Base-by-base conservation (phyloP, 768 basidiomycete species). In the Lactarius pseudohatsudake region DNA sequence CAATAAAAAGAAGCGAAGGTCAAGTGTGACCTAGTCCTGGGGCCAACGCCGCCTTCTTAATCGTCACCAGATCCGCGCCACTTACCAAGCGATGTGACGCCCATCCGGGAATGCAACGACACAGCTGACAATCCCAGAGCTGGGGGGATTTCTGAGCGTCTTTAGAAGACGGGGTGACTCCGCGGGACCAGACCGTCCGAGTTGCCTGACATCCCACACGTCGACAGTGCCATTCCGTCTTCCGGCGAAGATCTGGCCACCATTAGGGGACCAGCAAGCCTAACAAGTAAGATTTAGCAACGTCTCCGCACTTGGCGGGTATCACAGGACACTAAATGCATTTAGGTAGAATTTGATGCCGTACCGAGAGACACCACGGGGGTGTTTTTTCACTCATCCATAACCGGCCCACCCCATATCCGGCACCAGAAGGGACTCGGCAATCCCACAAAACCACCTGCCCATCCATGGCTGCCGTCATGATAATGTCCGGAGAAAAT, bases 191-290 rank as follows among this genome's bases (percentile, higher is more conserved):
- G 86, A 80, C 32, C 81, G 79, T 9, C 93, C 94, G 15, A 90
- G 78, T 66, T 86, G 80, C n/a, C 96, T 88, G 10, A 96, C 87
- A 74, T 98, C 97, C 92, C 93, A 98, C 18, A 97, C 85, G 72
- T 97, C 94, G 59, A 98, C 85, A 1, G 90, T 88, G 28, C 92
- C 92, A 70, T 96, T 95, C 58, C 96, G 83, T 70, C 96, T 82
- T 10, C 96, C 96, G 15, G 92, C 95, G 75, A 92, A 92, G 55
- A 99, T 87, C 68, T 96, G 91, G 4, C 82, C 82, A 18, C 96
- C 96, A 69, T 94, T 87, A 3, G 87, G 83, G 6, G 94, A 94
- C 95, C 96, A 98, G 75, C 91, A 95, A 18, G 96, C 95, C 96
- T 98, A 72, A 53, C 47, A 70, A 73, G 43, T 18, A 15, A 26